Percentiles rank a stretch among this genome's conserved stretches.
Evolutionary conservation across 2,329 filamentous ascomycete genomes (phyloP).

Genomic region (Stachybotrys elegans): DNA sequence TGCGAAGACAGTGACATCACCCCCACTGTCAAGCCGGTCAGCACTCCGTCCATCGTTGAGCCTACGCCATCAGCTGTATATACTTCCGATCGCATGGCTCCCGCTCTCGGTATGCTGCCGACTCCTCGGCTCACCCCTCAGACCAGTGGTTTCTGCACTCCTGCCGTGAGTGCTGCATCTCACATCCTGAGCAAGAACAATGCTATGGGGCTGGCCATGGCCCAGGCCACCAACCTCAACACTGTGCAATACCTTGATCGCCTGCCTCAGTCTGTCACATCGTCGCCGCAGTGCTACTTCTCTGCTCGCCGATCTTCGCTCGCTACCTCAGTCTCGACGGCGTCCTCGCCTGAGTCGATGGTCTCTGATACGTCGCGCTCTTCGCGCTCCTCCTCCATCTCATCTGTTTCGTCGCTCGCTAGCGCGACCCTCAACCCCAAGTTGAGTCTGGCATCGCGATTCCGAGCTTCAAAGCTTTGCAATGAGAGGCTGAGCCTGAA

Average conservation of each 20-base stretch:
- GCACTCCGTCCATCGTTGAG: slow-evolving; percentile 45
- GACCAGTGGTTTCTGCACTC: slow-evolving; percentile 51
- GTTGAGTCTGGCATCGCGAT: slow-evolving; percentile 57
- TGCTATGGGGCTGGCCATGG: slow-evolving; percentile 59
- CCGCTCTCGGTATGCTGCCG: slow-evolving; percentile 50
- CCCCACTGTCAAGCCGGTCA: slow-evolving; percentile 34
- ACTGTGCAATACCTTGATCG: slow-evolving; percentile 48
- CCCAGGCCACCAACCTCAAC: slow-evolving; percentile 43
- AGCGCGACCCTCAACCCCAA: slow-evolving; percentile 52
- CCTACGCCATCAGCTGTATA: slow-evolving; percentile 34
- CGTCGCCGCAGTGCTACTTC: slow-evolving; percentile 47
- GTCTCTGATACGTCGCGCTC: slow-evolving; percentile 57
- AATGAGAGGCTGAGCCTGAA: slow-evolving; percentile 50
- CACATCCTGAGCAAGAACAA: slow-evolving; percentile 42
- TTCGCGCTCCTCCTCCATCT: slow-evolving; percentile 61
- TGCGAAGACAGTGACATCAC: slow-evolving; percentile 32
- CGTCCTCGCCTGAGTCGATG: slow-evolving; percentile 64
- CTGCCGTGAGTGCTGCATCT: slow-evolving; percentile 51
- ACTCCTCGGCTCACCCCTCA: slow-evolving; percentile 56
- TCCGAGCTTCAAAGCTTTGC: slow-evolving; percentile 53
- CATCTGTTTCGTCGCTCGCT: slow-evolving; percentile 55
- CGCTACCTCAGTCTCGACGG: slow-evolving; percentile 57
- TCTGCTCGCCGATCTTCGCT: slow-evolving; percentile 56
- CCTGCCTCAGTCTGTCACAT: slow-evolving; percentile 41
- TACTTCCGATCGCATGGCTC: slow-evolving; percentile 42